Base-by-base conservation (phyloP, 306 rosid genomes). In the Glycine tomentella region DNA sequence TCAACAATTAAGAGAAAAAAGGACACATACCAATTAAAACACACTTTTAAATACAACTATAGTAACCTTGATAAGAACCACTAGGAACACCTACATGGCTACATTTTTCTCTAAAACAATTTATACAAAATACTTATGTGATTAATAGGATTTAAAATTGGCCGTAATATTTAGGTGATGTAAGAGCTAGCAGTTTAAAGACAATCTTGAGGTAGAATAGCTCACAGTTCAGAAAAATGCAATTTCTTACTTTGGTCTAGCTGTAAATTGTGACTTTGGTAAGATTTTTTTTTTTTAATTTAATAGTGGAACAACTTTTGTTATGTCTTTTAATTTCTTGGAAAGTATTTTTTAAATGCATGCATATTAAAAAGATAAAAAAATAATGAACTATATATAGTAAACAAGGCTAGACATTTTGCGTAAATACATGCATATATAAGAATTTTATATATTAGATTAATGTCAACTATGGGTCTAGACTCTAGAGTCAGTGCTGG, bases 1-100 rank as follows among this genome's bases (percentile, higher is more conserved):
- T 69, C 15, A 11, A 57, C 38, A 33, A n/a, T 79, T 11, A 25
- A 38, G 74, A 81, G 59, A 80, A 63, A 80, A 63, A 72, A 12
- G 15, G 72, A 72, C 57, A 59, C 0, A 16, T 13, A 11, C 6
- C 38, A 72, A 25, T 80, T 62, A 16, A 8, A 77, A 61, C 31
- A 46, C 25, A 4, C 2, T 76, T 1, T 65, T 61, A 9, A 13
- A 13, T 34, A 8, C 15, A 51, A 12, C 7, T 48, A 2, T 38
- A 7, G 45, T 36, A 20, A 52, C 50, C 33, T 50, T 65, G 38
- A 40, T 74, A 46, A 76, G 73, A 50, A 64, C 72, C 61, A 31
- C 56, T 0, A 25, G 67, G 42, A 31, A 61, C 4, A 61, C 67
- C 42, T 31, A 10, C 67, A 61, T 63, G 46, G 6, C 46, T 63